A percentile compares a stretch with the other conserved stretches of the same genome.
Conservation (phyloP, 129 eudicot species). For the Lactuca saligna region DNA sequence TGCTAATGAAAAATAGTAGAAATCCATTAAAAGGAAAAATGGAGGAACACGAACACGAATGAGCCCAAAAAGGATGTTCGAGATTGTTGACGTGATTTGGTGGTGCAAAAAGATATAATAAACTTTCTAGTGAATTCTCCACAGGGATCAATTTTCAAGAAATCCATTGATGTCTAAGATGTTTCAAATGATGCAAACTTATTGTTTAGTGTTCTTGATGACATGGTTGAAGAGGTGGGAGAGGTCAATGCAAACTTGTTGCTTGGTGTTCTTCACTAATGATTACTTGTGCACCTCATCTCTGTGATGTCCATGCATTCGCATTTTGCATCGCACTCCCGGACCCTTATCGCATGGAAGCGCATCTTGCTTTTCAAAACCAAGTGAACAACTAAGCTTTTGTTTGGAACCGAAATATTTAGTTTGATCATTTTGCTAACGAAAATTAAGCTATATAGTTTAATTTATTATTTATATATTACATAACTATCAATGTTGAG, state of each 20-base stretch:
- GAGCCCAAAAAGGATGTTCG: slow-evolving; percentile 11
- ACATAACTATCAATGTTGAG: not conserved
- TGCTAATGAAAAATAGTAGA: slow-evolving; percentile 2
- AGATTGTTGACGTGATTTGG: slow-evolving; percentile 21
- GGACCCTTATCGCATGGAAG: too few species aligned
- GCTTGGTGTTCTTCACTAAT: too few species aligned
- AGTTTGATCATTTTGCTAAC: too few species aligned
- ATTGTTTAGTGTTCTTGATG: not conserved
- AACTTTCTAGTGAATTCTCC: slow-evolving; percentile 26
- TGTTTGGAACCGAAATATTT: not conserved
- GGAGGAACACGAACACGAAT: slow-evolving; percentile 12
- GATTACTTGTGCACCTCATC: too few species aligned
- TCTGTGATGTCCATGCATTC: too few species aligned
- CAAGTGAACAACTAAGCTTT: not conserved
- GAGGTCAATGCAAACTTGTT: slow-evolving; percentile 8
- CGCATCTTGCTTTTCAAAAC: too few species aligned
- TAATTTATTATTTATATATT: too few species aligned
- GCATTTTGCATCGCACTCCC: too few species aligned
- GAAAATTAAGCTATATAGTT: not conserved
- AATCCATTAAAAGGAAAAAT: not conserved
- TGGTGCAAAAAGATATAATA: not conserved
- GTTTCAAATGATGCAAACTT: not conserved
- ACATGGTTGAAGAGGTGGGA: slow-evolving; percentile 13
- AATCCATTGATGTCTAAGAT: not conserved
- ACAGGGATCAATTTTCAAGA: not conserved